A percentile compares a stretch with the other conserved stretches of the same genome.
Evolutionary conservation across 2,329 filamentous ascomycete genomes (phyloP).

Genomic region (Fusarium palustre): DNA sequence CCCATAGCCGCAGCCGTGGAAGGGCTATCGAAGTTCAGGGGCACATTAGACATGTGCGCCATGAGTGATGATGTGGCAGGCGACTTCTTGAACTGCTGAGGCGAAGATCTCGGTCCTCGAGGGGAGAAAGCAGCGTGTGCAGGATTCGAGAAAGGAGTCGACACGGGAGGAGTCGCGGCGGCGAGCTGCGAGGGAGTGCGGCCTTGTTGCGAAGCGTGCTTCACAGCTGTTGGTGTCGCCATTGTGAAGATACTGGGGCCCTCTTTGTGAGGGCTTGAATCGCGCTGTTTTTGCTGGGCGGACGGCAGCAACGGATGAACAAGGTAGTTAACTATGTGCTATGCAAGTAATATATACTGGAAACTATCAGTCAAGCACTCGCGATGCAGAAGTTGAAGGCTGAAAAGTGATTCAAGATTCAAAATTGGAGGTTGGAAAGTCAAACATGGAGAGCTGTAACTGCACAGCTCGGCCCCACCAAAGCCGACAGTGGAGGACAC

Average conservation of each 20-base stretch:
- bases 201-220: conserved; percentile 59
- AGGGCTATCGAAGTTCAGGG: conserved; percentile 73
- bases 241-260: conserved; percentile 49
- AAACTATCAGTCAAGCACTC: not conserved
- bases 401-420: not conserved
- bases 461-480: conserved; percentile 39
- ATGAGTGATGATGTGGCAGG: conserved; percentile 66
- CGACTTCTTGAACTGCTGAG: conserved; percentile 73
- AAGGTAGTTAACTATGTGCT: too few species aligned
- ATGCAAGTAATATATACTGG: not conserved
- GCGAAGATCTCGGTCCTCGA: conserved; percentile 68
- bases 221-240: conserved; percentile 64
- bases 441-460: conserved; percentile 12
- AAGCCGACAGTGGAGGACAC: conserved; percentile 32
- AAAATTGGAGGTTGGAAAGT: conserved; percentile 19
- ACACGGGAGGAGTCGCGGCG: conserved; percentile 72
- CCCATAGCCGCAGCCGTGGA: conserved; percentile 72
- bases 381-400: not conserved
- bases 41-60: conserved; percentile 58
- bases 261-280: conserved; percentile 27
- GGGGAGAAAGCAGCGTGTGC: conserved; percentile 71
- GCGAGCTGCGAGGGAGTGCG: conserved; percentile 64
- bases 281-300: not conserved
- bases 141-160: conserved; percentile 72
- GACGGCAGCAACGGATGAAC: not conserved